Base-by-base conservation (phyloP, 2,329 filamentous ascomycete genomes). In the Fusarium subtropicale region DNA sequence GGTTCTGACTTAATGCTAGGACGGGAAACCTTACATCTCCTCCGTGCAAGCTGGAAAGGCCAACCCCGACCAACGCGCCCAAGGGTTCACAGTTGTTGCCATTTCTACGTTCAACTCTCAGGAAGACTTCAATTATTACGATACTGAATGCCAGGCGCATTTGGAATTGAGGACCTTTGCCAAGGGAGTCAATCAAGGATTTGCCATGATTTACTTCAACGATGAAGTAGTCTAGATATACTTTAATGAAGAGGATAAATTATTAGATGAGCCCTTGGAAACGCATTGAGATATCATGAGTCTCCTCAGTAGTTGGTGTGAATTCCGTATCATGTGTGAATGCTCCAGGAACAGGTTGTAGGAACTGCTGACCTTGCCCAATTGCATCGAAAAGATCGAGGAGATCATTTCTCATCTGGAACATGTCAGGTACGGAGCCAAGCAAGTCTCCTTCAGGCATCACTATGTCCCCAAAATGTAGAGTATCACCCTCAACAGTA, bases 71-170 rank as follows among this genome's bases (percentile, higher is more conserved):
- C 81, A 84, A 6, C 84, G 88, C 6, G 84, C 80, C 60, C 84
- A 89, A 69, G 88, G 88, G 6, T 90, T 82, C 77, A 90, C 85
- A 3, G 60, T 91, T 39, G 81, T 84, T 1, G 86, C 85, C 0
- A 82, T 86, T 52, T 88, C 86, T 2, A 83, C 83, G 0, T 90
- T 91, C 66, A 80, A 81, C 3, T 86, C 82, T 1, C 69, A 84
- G 24, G 87, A 87, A 5, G 88, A 90, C 57, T 87, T 90, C 82
- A 80, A 84, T 18, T 91, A 85, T 72, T 91, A 90, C 73, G 88
- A 91, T 69, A 81, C 81, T 3, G 81, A 76, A 36, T 80, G 78
- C 39, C 62, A 69, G 1, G 76, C 77, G 0, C 79, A 80, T 33
- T 68, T 70, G 1, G 73, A 79, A 33, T 61, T 81, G 12, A 78